Evolutionary conservation across 768 basidiomycete species (phyloP).

Genomic region (Brasilioporus rufonigricans): DNA sequence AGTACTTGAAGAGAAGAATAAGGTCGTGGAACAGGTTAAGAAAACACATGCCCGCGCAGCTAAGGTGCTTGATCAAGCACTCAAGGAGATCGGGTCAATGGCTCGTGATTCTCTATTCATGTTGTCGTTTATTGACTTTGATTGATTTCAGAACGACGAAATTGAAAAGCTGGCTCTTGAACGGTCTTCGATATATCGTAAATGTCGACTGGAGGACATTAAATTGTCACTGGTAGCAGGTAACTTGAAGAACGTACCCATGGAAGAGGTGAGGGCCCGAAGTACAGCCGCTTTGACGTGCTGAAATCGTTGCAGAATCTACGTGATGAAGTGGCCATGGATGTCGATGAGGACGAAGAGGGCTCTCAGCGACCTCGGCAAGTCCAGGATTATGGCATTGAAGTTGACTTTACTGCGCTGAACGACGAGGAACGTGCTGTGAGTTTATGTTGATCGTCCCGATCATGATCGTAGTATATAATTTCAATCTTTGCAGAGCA

Average conservation of each 20-base stretch:
- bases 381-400: constrained; percentile 83
- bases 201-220: constrained; percentile 92
- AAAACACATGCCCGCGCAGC: constrained; percentile 64
- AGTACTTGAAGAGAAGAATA: constrained; percentile 68
- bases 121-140: constrained; percentile 12
- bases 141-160: constrained; percentile 65
- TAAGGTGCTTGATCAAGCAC: constrained; percentile 77
- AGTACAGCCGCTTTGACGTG: not conserved
- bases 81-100: constrained; percentile 86
- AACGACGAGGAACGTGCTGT: constrained; percentile 75
- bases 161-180: constrained; percentile 88
- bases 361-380: constrained; percentile 69
- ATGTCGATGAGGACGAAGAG: constrained; percentile 86
- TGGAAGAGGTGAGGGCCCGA: constrained; percentile 75
- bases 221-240: constrained; percentile 75
- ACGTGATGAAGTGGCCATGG: constrained; percentile 87
- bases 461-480: not conserved
- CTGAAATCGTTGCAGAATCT: constrained; percentile 53
- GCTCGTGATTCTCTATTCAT: constrained; percentile 38
- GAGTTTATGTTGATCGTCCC: constrained; percentile 14
- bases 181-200: constrained; percentile 82
- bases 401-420: constrained; percentile 77
- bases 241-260: constrained; percentile 80
- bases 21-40: constrained; percentile 74
- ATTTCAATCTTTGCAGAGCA: constrained; percentile 41